Conservation (phyloP, 441 rosid genomes). For the Populus tomentosa region DNA sequence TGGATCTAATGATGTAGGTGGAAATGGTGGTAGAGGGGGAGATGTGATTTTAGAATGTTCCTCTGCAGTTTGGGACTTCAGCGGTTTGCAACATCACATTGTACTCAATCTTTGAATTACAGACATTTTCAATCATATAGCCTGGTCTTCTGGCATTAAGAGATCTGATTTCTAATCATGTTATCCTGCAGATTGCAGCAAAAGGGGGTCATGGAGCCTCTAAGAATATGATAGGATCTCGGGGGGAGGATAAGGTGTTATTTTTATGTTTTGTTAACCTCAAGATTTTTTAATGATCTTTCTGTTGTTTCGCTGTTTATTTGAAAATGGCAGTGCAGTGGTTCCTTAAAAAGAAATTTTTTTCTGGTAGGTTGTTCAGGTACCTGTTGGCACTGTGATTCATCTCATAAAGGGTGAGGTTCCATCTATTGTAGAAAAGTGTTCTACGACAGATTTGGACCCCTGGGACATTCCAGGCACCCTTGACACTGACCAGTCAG, state of each 20-base stretch:
- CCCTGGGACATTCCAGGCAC: slow-evolving; percentile 92
- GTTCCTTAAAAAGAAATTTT: slow-evolving; percentile 9
- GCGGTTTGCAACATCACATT: slow-evolving; percentile 68
- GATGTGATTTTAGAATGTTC: slow-evolving; percentile 84
- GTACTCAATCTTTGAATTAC: slow-evolving; percentile 36
- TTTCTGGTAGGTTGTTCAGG: slow-evolving; percentile 53
- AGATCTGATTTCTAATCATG: not conserved
- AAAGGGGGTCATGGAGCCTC: slow-evolving; percentile 77
- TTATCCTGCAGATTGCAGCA: slow-evolving; percentile 50
- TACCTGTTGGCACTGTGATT: slow-evolving; percentile 83
- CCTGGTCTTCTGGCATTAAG: not conserved
- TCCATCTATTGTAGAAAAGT: slow-evolving; percentile 34
- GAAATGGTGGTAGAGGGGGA: slow-evolving; percentile 92
- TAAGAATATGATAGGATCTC: slow-evolving; percentile 75
- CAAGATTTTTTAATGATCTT: not conserved
- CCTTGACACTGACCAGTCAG: slow-evolving; percentile 36
- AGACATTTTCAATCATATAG: not conserved
- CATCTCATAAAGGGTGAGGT: slow-evolving; percentile 76
- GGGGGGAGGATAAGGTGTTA: slow-evolving; percentile 74
- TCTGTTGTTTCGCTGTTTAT: slow-evolving; percentile 5
- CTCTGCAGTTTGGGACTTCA: slow-evolving; percentile 76
- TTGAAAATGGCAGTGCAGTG: not conserved
- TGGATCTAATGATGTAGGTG: slow-evolving; percentile 47
- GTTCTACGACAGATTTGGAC: slow-evolving; percentile 44
- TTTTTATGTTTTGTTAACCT: not conserved